Evolutionary conservation across 345 rosid genomes (phyloP), one percentile per base, ranked within the genome.

Genomic region (Litchi chinensis): DNA sequence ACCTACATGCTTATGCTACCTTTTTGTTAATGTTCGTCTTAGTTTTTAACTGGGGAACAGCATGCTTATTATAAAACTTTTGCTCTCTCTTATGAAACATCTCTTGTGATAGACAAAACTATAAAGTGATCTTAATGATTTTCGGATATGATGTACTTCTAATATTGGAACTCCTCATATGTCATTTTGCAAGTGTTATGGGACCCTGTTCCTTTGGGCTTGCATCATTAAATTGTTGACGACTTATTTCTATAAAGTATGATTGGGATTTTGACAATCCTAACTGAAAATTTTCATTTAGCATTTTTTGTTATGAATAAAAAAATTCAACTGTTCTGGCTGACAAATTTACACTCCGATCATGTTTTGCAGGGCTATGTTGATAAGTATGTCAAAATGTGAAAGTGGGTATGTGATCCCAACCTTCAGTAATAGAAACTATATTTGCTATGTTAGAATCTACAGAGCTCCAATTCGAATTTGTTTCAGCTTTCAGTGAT

Each of bases 311-410:
- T 32, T 32, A 32, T 32, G 4, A 32, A 32, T 32, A 21, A 28
- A 12, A 12, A 54, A 10, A 15, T 21, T 68, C 16, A 15, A 22
- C 18, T 43, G 74, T 18, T 22, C 32, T 59, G 19, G 26, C 13
- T 57, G 22, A 66, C 32, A 10, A 32, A 37, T 37, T 37, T 4
- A 37, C 40, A 15, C 19, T 41, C 46, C 16, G 56, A 26, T 24
- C 22, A 56, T 77, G 62, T 76, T 75, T 78, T 84, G 81, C 94
- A 94, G 98, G 97, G 98, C 37, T 94, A 89, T 79, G 97, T 94
- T 40, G 92, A 94, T 54, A 94, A 94, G 86, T 94, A 91, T 74
- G 97, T 91, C 67, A 87, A 89, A 71, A 95, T 86, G 71, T 93
- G 82, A 83, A 83, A 69, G 70, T 78, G 21, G 79, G 18, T 67